A percentile compares a stretch with the other conserved stretches of the same genome.
phyloP scores from a whole-genome alignment of 2,329 filamentous ascomycete genomes.

The Arthrinium puccinioides region DNA sequence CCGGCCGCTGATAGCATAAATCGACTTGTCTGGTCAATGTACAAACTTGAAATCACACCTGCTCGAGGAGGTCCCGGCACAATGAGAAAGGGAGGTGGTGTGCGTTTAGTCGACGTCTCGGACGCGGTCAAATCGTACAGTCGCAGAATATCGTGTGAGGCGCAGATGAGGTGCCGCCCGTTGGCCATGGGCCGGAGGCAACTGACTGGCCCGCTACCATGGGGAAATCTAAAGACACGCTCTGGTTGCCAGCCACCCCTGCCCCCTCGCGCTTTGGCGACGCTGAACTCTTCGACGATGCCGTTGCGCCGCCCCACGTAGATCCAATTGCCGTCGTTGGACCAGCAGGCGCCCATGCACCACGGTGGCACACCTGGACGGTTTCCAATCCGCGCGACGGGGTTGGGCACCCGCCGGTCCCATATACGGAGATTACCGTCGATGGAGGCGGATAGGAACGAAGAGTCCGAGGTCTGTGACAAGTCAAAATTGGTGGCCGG shows the following conservation, averaged over 20 bases:
- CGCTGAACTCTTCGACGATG: conserved; percentile 87
- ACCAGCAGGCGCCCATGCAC: conserved; percentile 98
- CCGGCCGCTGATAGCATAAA: conserved; percentile 92
- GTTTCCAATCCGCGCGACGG: conserved; percentile 72
- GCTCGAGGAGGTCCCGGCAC: conserved; percentile 79
- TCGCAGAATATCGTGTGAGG: conserved; percentile 86
- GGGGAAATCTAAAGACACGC: conserved; percentile 78
- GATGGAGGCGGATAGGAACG: conserved; percentile 82
- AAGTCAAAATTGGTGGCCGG: conserved; percentile 39
- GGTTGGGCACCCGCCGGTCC: conserved; percentile 72
- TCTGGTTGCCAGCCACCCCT: conserved; percentile 62
- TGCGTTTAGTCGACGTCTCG: conserved; percentile 56
- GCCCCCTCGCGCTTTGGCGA: conserved; percentile 65
- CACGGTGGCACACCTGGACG: conserved; percentile 76
- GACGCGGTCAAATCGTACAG: conserved; percentile 79
- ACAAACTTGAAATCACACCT: conserved; percentile 79
- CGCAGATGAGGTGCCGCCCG: conserved; percentile 84
- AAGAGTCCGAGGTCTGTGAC: conserved; percentile 61
- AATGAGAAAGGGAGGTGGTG: conserved; percentile 89
- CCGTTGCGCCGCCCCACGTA: conserved; percentile 87
- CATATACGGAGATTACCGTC: conserved; percentile 88
- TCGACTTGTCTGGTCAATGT: conserved; percentile 77
- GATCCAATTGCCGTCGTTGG: conserved; percentile 88
- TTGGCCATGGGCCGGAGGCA: conserved; percentile 89
- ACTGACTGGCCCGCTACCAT: conserved; percentile 82